Evolutionary conservation across 192 early-diverging fungal genomes (phyloP).

Genomic region (Phycomyces nitens): DNA sequence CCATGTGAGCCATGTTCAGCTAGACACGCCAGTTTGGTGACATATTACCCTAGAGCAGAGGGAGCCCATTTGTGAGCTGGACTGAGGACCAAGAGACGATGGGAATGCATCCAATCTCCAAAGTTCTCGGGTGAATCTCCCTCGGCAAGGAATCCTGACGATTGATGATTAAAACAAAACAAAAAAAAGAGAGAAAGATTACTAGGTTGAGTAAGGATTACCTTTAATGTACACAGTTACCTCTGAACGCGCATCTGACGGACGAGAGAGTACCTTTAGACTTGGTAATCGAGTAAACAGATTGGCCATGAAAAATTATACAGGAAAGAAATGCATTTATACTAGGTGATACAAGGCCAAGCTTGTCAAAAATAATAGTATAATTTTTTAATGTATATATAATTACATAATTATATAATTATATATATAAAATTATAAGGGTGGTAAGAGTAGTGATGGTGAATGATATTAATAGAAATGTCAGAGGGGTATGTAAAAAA

Average conservation of each 20-base stretch:
- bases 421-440: too few species aligned
- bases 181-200: too few species aligned
- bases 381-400: too few species aligned
- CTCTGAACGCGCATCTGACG: slow-evolving; percentile 12
- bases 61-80: slow-evolving; percentile 23
- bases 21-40: too few species aligned
- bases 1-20: not conserved
- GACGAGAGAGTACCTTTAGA: slow-evolving; percentile 23
- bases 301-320: slow-evolving; percentile 1
- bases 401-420: too few species aligned
- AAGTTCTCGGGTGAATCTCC: slow-evolving; percentile 35
- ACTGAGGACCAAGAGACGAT: slow-evolving; percentile 26
- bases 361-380: slow-evolving; percentile 21
- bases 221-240: slow-evolving; percentile 38
- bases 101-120: slow-evolving; percentile 37
- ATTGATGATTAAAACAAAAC: too few species aligned
- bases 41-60: slow-evolving; percentile 31
- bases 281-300: slow-evolving; percentile 24
- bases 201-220: too few species aligned
- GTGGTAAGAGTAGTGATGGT: too few species aligned
- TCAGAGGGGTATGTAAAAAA: too few species aligned
- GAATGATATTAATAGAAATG: too few species aligned
- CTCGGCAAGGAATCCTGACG: slow-evolving; percentile 30
- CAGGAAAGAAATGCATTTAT: too few species aligned
- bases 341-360: not conserved